phyloP scores from a whole-genome alignment of 148 eudicot genomes.

The Rhododendron vialii region DNA sequence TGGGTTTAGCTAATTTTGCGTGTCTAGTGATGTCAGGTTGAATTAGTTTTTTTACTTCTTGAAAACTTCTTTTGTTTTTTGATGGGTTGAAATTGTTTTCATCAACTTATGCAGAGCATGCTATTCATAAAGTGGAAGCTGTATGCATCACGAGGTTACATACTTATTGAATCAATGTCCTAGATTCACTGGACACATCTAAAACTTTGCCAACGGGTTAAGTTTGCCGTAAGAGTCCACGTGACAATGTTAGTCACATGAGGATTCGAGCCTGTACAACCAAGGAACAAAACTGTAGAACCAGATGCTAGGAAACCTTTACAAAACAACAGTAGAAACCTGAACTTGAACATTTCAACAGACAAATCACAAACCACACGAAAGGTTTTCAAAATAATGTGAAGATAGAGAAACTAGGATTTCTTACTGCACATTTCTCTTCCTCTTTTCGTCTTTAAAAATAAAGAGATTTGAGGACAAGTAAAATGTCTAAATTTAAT shows the following conservation, averaged over 20 bases:
- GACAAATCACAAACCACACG: neutral
- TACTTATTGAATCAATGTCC: neutral
- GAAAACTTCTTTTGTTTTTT: neutral
- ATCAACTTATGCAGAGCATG: neutral
- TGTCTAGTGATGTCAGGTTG: neutral
- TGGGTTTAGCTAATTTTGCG: neutral
- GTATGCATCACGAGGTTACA: neutral
- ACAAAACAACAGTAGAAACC: neutral
- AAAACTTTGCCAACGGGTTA: neutral
- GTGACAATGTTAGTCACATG: neutral
- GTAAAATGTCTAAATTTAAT: neutral
- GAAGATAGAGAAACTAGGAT: neutral
- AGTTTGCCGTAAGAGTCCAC: neutral
- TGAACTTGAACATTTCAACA: neutral
- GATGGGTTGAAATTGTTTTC: neutral
- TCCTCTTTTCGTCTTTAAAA: neutral
- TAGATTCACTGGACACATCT: neutral
- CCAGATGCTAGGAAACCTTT: neutral
- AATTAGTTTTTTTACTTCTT: neutral
- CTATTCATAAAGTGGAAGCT: neutral
- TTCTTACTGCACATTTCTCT: neutral
- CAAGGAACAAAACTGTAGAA: neutral
- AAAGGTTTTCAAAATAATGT: neutral
- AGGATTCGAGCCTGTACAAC: neutral
- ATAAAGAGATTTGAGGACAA: neutral